Percentiles rank a stretch among this genome's conserved stretches.
These are phyloP conservation scores for Pichia exigua DNA, from an alignment of 805 yeast species.

Conservation along the genomic window DNA sequence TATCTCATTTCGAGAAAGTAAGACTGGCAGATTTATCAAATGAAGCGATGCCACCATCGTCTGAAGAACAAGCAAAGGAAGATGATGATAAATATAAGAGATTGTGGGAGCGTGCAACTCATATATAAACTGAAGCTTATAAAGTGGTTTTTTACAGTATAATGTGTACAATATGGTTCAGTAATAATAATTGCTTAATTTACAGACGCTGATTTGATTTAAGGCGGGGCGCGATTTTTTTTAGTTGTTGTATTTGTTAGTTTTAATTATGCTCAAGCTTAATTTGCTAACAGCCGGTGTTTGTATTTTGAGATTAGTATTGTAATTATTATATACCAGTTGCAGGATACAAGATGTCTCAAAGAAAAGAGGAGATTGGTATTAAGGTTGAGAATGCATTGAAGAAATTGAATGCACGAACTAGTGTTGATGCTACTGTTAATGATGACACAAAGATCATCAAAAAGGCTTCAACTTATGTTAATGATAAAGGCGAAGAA, in stretches of 20 bases:
- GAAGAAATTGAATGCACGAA: constrained; percentile 38
- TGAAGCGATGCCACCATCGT: constrained; percentile 79
- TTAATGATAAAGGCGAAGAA: constrained; percentile 36
- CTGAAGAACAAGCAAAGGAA: constrained; percentile 13
- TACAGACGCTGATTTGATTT: too few relatives aligned
- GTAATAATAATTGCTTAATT: neutral
- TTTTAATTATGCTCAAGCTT: too few relatives aligned
- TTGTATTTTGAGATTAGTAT: too few relatives aligned
- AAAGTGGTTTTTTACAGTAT: neutral
- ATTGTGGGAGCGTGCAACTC: constrained; percentile 3
- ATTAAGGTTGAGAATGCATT: constrained; percentile 57
- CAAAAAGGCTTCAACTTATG: neutral
- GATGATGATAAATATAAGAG: constrained; percentile 9
- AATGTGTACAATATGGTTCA: neutral
- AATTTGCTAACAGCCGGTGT: too few relatives aligned
- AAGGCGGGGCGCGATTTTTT: neutral
- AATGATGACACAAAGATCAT: neutral
- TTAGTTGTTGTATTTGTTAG: too few relatives aligned
- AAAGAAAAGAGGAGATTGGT: constrained; percentile 1
- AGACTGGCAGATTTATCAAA: constrained; percentile 69
- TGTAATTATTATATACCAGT: neutral
- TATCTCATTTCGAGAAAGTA: constrained; percentile 78
- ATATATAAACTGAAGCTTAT: neutral
- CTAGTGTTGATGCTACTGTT: neutral
- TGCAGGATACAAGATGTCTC: neutral